Percentiles rank a stretch among this genome's conserved stretches.
These are phyloP conservation scores for Aciculosporium take DNA, from an alignment of 2,329 filamentous ascomycete species.

Conservation along the genomic window DNA sequence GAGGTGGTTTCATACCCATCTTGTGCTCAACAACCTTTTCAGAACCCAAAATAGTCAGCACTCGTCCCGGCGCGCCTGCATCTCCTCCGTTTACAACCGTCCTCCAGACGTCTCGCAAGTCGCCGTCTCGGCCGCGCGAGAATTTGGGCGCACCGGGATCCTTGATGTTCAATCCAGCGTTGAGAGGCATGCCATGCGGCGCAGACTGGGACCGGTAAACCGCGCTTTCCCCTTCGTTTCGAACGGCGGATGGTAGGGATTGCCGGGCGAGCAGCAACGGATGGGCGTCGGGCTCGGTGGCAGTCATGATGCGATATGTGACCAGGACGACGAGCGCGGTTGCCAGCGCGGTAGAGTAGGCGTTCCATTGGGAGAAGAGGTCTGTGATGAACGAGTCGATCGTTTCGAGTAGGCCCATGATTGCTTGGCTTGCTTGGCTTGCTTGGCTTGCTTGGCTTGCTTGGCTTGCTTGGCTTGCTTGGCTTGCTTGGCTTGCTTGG, in stretches of 20 bases:
- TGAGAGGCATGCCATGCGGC: conserved; percentile 72
- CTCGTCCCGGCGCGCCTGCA: conserved; percentile 52
- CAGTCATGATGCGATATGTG: conserved; percentile 54
- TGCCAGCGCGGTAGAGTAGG: conserved; percentile 57
- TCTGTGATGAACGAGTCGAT: conserved; percentile 58
- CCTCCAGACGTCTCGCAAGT: conserved; percentile 84
- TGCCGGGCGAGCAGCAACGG: conserved; percentile 83
- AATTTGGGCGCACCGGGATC: conserved; percentile 69
- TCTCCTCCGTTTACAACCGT: conserved; percentile 50
- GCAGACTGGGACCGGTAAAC: conserved; percentile 72
- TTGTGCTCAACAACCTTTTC: conserved; percentile 61
- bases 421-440: neutral
- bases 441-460: too few species aligned
- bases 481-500: too few species aligned
- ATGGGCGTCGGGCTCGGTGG: conserved; percentile 76
- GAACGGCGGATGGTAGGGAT: conserved; percentile 60
- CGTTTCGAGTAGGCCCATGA: conserved; percentile 37
- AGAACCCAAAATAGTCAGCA: conserved; percentile 67
- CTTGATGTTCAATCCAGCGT: conserved; percentile 67
- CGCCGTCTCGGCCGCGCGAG: conserved; percentile 70
- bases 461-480: neutral
- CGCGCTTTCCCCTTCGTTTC: conserved; percentile 73
- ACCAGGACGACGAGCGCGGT: conserved; percentile 52
- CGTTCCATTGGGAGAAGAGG: conserved; percentile 67
- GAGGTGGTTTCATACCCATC: conserved; percentile 28